Evolutionary conservation across 140 eudicot genomes (phyloP), one percentile per base, ranked within the genome.

Genomic region (Erigeron philadelphicus): DNA sequence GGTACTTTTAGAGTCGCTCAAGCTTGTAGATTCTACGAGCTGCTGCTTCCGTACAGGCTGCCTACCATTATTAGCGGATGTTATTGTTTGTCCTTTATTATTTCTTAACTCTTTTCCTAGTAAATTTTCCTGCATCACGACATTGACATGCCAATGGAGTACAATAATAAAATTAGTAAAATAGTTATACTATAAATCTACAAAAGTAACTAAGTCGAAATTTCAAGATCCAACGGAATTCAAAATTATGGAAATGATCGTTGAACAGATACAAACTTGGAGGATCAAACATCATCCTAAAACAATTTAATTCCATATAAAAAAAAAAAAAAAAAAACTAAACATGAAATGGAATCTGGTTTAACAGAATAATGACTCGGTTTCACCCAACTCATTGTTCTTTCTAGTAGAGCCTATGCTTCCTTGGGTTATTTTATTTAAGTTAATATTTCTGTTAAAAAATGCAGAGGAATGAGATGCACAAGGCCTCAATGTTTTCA

Each of bases 41-140:
- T 76, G 95, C 84, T 85, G 97, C 81, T 88, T 92, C 54, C 87
- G 86, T 42, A 81, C 58, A 80, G 84, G 78, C 76, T 78, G 91
- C 84, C 83, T 81, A 46, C 75, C 81, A 72, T 81, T 67, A 62
- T 77, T 78, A 49, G 84, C 86, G 47, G 96, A 72, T 72, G 82
- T 61, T 67, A 72, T 52, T 40, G 82, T 66, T 69, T 84, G 91
- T 71, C 89, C 96, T 76, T 84, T 91, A 15, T 31, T 66, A 78
- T 81, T 86, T 72, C 85, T 84, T 74, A 67, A 35, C 63, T 89
- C 95, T 16, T 81, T 70, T 55, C 93, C 90, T 47, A 80, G 31
- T 76, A 76, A 76, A 81, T 58, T 75, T 45, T 91, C 96, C 96
- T 88, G 80, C 61, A 61, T 60, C 21, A 63, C 68, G 12, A 67